Evolutionary conservation across 805 yeast genomes (phyloP), one percentile per base, ranked within the genome.

Genomic region (Torulaspora gathmanii): DNA sequence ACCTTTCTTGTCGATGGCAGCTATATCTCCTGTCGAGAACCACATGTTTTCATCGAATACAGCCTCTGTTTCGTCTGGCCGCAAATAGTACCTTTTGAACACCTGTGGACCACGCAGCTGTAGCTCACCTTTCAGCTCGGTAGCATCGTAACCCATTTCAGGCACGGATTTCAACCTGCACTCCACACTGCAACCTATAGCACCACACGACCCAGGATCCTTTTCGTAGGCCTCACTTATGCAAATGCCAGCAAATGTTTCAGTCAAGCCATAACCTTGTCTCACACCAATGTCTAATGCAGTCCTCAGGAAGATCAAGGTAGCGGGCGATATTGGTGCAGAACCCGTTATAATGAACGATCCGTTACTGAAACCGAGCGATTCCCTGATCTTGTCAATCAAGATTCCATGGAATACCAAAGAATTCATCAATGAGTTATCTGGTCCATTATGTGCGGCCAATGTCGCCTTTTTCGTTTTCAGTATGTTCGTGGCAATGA

Each of bases 241-340:
- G 60, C 62, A 69, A 44, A 77, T 56, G 11, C 87, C 88, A n/a
- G 85, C 84, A 68, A 79, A 78, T 3, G 82, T 70, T 65, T 84
- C 91, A 4, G 87, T 79, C 31, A 80, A 70, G 3, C 90, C 91
- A 62, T 83, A 84, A n/a, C 91, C 93, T 65, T 83, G 89, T 44
- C 68, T 61, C 39, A 77, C 58, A n/a, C 74, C 69, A 45, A 77
- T 62, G 49, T 76, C 78, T 42, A 85, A 71, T 1, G 80, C 71
- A n/a, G 80, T 80, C 56, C 79, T 75, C 55, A 85, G 63, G 59
- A 82, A 83, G 46, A 69, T 66, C 33, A 82, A 70, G 1, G 88
- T 80, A 33, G 75, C 80, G 13, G 75, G 72, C 26, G 85, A 70
- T 50, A 84, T 71, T 20, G 93, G 91, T 2, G 91, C 89, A 26